phyloP scores from a whole-genome alignment of 805 yeast species.

The Candida suzukii region DNA sequence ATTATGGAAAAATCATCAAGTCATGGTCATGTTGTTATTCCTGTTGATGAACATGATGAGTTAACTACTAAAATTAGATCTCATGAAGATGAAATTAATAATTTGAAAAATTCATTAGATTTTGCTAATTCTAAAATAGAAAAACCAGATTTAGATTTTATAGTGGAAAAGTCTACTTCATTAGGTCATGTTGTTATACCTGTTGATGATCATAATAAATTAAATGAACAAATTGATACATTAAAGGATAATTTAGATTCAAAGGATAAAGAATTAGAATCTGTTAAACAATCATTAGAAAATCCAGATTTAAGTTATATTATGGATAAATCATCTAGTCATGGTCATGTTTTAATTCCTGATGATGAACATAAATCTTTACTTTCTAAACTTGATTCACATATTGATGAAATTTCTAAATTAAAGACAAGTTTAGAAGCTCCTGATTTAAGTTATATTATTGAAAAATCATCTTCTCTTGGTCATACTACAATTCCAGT shows the following conservation, averaged over 20 bases:
- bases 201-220: conserved; percentile 2
- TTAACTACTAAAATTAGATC: conserved; percentile 1
- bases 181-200: conserved; percentile 7
- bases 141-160: conserved; percentile 23
- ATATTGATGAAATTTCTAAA: background rate
- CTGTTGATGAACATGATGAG: conserved; percentile 3
- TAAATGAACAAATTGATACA: background rate
- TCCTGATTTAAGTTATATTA: background rate
- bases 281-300: background rate
- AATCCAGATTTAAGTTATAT: background rate
- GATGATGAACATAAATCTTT: conserved; percentile 17
- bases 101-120: background rate
- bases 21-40: conserved; percentile 6
- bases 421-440: no score
- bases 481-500: conserved; percentile 3
- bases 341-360: conserved; percentile 4
- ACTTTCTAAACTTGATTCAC: background rate
- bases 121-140: background rate
- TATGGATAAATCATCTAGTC: background rate
- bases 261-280: background rate
- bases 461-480: background rate
- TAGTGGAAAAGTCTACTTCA: conserved; percentile 20
- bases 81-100: background rate
- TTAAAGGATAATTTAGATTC: background rate
- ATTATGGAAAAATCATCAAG: conserved; percentile 20